These are phyloP conservation scores for Colletotrichum sp. DNA, from an alignment of 2,329 filamentous ascomycete species.

Conservation along the genomic window DNA sequence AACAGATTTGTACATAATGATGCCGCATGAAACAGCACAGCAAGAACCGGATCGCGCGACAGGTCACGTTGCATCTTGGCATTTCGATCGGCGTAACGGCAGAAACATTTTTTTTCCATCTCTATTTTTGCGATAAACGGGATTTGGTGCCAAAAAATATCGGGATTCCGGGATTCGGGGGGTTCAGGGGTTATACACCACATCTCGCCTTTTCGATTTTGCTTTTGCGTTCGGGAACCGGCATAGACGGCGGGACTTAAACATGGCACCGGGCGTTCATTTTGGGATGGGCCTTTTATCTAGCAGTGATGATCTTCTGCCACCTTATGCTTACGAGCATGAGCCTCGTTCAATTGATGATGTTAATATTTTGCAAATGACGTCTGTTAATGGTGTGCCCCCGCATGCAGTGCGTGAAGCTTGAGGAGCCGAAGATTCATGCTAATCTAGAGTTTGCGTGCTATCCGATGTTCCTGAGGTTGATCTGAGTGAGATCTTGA, in stretches of 20 bases:
- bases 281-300: neutral
- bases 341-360: neutral
- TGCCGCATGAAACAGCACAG: neutral
- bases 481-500: neutral
- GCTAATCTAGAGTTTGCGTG: neutral
- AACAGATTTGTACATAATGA: slow-evolving; percentile 5
- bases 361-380: neutral
- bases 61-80: slow-evolving; percentile 22
- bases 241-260: neutral
- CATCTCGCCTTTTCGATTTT: neutral
- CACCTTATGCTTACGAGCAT: neutral
- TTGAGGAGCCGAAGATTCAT: neutral
- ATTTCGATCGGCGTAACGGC: slow-evolving; percentile 17
- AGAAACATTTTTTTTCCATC: neutral
- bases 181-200: neutral
- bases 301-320: slow-evolving; percentile 4
- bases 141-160: neutral
- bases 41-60: neutral
- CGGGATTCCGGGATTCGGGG: neutral
- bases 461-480: neutral
- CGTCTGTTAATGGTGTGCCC: neutral
- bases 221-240: neutral
- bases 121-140: neutral
- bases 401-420: neutral
- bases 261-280: neutral